A percentile compares a stretch with the other conserved stretches of the same genome.
phyloP scores from a whole-genome alignment of 306 rosid genomes.

The Potentilla sterilis region DNA sequence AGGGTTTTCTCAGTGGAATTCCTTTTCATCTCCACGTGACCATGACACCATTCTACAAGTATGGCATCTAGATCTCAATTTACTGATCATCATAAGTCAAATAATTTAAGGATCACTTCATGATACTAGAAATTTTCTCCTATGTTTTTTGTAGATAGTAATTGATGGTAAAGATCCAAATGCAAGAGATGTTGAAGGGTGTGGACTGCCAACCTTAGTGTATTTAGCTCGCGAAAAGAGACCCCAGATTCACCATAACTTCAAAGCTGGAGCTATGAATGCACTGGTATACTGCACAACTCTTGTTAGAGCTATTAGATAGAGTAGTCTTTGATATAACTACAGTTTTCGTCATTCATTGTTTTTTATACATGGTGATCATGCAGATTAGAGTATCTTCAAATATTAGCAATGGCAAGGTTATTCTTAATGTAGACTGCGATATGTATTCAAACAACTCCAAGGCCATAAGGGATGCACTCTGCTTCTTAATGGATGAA shows the following conservation, averaged over 20 bases:
- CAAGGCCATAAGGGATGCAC: constrained; percentile 58
- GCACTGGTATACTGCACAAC: constrained; percentile 50
- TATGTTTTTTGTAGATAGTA: constrained; percentile 42
- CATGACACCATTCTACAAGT: constrained; percentile 73
- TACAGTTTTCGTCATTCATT: not conserved
- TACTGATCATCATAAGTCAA: not conserved
- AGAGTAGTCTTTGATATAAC: not conserved
- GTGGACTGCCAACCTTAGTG: constrained; percentile 57
- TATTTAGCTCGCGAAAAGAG: constrained; percentile 89
- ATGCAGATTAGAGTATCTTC: constrained; percentile 85
- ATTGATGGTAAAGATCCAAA: constrained; percentile 54
- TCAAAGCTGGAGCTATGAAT: constrained; percentile 93
- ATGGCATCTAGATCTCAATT: constrained; percentile 2
- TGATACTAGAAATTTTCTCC: not conserved
- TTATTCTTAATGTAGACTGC: constrained; percentile 77
- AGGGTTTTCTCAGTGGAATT: constrained; percentile 68
- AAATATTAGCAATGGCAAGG: constrained; percentile 62
- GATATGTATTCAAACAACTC: constrained; percentile 83
- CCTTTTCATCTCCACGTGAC: constrained; percentile 58
- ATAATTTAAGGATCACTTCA: not conserved
- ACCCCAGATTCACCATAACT: constrained; percentile 63
- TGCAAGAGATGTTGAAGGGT: constrained; percentile 53
- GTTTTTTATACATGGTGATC: not conserved
- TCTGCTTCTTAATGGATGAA: constrained; percentile 83
- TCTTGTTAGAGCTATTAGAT: not conserved